phyloP scores from a whole-genome alignment of 2,329 filamentous ascomycete species.

The Fusarium setosum region DNA sequence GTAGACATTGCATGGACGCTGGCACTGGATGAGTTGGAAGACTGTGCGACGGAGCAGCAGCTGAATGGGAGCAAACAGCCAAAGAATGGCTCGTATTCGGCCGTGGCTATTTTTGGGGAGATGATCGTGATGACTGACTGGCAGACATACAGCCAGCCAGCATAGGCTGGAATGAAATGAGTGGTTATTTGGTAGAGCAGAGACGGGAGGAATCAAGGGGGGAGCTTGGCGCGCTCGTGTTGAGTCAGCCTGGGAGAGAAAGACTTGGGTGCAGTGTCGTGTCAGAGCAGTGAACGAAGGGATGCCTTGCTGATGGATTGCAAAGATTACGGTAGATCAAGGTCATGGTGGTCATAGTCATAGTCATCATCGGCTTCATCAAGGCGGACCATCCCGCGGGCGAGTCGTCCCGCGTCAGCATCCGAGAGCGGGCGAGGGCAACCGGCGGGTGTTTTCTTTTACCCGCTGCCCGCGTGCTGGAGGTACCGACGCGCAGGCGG shows the following conservation, averaged over 20 bases:
- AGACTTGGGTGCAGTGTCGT: too few relatives aligned
- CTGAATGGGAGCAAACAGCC: constrained; percentile 4
- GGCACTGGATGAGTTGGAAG: not conserved
- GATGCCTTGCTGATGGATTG: too few relatives aligned
- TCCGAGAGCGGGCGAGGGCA: too few relatives aligned
- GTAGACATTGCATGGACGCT: not conserved
- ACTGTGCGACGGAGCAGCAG: not conserved
- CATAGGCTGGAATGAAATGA: not conserved
- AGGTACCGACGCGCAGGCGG: too few relatives aligned
- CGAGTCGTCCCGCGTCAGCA: not conserved
- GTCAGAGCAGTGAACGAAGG: too few relatives aligned
- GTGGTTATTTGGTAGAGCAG: not conserved
- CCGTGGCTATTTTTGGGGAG: not conserved
- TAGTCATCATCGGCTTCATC: too few relatives aligned
- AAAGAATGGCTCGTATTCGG: not conserved
- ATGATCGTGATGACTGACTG: not conserved
- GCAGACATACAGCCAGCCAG: too few relatives aligned
- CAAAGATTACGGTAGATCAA: too few relatives aligned
- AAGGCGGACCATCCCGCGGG: not conserved
- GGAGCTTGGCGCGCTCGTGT: not conserved
- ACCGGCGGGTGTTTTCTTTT: too few relatives aligned
- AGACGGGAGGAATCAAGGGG: not conserved
- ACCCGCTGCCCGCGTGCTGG: too few relatives aligned
- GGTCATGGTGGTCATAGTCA: too few relatives aligned
- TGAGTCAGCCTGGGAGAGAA: not conserved